Conservation (phyloP, 345 rosid species). For the Brassica carinata region DNA sequence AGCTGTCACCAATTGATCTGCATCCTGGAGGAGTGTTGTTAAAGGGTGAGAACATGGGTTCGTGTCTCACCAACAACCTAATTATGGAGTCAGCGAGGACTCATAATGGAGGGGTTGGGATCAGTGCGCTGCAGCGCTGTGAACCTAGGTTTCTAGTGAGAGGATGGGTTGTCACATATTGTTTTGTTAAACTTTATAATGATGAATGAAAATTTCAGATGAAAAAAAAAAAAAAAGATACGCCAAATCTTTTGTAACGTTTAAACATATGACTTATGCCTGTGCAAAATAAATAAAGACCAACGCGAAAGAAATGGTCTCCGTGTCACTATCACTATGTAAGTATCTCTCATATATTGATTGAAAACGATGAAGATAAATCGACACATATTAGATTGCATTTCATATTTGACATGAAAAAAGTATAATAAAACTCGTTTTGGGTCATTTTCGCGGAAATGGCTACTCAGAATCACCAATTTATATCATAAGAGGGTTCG, state of each 20-base stretch:
- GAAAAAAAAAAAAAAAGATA: not conserved
- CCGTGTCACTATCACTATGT: not conserved
- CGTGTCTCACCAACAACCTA: no score
- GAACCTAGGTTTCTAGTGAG: no score
- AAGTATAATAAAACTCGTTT: not conserved
- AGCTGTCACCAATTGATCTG: no score
- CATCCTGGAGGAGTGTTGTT: no score
- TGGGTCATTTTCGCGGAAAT: constrained; percentile 9
- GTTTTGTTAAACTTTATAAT: no score
- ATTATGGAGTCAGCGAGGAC: no score
- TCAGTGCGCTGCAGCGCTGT: no score
- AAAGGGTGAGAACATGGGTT: no score
- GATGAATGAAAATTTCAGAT: no score
- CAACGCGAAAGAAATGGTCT: constrained; percentile 7
- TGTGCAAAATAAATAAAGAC: not conserved
- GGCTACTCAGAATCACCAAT: constrained; percentile 5
- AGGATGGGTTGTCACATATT: no score
- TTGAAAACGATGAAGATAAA: not conserved
- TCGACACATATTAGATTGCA: not conserved
- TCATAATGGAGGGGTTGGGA: no score
- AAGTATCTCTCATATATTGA: not conserved
- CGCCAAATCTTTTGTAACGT: constrained; percentile 5
- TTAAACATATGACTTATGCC: not conserved
- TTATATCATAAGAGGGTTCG: not conserved
- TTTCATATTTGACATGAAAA: constrained; percentile 3